Evolutionary conservation across 768 basidiomycete genomes (phyloP).

Genomic region (Nevesoporus exiguus): DNA sequence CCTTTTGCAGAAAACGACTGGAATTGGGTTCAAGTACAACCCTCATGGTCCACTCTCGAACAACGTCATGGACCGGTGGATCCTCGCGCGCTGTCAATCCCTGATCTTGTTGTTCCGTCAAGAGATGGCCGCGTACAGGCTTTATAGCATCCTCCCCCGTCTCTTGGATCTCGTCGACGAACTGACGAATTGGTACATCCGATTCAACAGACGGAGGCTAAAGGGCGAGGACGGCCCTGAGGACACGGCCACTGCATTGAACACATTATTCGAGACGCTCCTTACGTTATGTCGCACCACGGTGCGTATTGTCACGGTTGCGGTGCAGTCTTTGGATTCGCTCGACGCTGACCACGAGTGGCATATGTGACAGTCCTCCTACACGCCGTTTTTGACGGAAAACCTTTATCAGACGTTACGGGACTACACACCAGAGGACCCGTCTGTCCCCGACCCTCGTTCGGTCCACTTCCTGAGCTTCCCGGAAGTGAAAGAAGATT

Average conservation of each 20-base stretch:
- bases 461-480: constrained; percentile 95
- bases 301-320: constrained; percentile 45
- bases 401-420: constrained; percentile 91
- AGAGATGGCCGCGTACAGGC: constrained; percentile 96
- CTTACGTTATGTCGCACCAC: constrained; percentile 94
- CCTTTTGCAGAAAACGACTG: constrained; percentile 76
- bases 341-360: constrained; percentile 1
- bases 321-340: not conserved
- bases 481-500: constrained; percentile 90
- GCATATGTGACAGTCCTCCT: constrained; percentile 68
- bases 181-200: constrained; percentile 99
- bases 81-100: constrained; percentile 96
- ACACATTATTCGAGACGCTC: constrained; percentile 93
- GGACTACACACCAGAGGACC: constrained; percentile 77
- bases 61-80: constrained; percentile 99
- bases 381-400: constrained; percentile 97
- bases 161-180: constrained; percentile 91
- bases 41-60: constrained; percentile 76
- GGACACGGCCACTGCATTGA: constrained; percentile 84
- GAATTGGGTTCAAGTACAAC: constrained; percentile 80
- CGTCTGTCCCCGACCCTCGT: constrained; percentile 69
- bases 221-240: constrained; percentile 93
- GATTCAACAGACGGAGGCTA: constrained; percentile 92
- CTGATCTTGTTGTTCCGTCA: constrained; percentile 86
- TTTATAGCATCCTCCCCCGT: constrained; percentile 97